phyloP scores from a whole-genome alignment of 2,329 filamentous ascomycete genomes.

The Epichloe glyceriae region DNA sequence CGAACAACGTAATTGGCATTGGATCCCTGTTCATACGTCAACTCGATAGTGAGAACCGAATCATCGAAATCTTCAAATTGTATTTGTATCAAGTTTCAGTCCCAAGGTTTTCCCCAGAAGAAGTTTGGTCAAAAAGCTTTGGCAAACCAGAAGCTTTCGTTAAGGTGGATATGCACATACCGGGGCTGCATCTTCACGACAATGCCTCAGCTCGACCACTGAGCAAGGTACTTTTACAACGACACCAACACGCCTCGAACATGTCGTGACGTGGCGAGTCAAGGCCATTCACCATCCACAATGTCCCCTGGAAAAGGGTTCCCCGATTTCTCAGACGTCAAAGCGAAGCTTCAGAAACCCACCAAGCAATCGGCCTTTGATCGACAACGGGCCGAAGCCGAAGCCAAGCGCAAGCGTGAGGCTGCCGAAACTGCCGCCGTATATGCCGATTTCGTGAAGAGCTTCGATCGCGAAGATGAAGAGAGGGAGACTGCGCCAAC shows the following conservation, averaged over 20 bases:
- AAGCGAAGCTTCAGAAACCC: slow-evolving; percentile 65
- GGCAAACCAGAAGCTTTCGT: too few relatives aligned
- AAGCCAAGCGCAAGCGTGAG: slow-evolving; percentile 75
- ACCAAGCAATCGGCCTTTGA: slow-evolving; percentile 81
- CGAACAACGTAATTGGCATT: too few relatives aligned
- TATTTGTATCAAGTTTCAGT: too few relatives aligned
- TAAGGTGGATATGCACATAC: slow-evolving; percentile 8
- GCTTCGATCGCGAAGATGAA: slow-evolving; percentile 50
- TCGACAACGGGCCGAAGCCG: slow-evolving; percentile 75
- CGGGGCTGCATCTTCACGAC: slow-evolving; percentile 3
- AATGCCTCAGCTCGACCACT: not conserved
- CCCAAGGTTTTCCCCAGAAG: too few relatives aligned
- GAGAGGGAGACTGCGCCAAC: slow-evolving; percentile 10
- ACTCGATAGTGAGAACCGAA: too few relatives aligned
- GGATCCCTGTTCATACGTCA: too few relatives aligned
- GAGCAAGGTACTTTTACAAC: not conserved
- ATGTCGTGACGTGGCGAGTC: slow-evolving; percentile 5
- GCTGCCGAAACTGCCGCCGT: slow-evolving; percentile 79
- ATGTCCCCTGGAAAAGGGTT: slow-evolving; percentile 38
- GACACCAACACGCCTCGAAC: not conserved
- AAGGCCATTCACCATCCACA: not conserved
- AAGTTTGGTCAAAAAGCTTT: too few relatives aligned
- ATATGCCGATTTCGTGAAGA: slow-evolving; percentile 78
- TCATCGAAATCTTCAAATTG: too few relatives aligned
- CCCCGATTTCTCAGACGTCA: slow-evolving; percentile 54